Base-by-base conservation (phyloP, 1,284 basidiomycete genomes). In the Golubevia pallescens region DNA sequence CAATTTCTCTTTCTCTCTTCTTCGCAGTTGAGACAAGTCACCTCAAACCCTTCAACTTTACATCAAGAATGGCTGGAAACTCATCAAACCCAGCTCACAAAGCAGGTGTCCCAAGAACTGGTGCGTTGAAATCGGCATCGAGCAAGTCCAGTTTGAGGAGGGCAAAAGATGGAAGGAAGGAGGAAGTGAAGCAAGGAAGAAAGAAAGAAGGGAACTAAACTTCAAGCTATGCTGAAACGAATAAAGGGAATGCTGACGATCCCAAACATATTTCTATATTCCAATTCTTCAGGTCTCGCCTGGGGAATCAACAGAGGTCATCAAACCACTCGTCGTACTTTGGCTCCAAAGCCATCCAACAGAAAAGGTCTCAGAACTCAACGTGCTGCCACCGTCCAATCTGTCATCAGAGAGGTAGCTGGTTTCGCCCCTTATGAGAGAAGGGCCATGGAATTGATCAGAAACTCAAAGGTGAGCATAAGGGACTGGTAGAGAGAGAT, bases 351-450 rank as follows among this genome's bases (percentile, higher is more conserved):
- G 86, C 95, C 95, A 66, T 93, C 92, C 83, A 91, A 96, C 86
- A 93, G 93, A 88, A 99, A 98, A 90, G 97, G 96, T 78, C 72
- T 70, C 87, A 91, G 80, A 90, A 91, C 86, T 92, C 92, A 66
- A 89, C 90, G 84, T 42, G 75, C 74, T 61, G 70, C 75, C 70
- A 66, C 74, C 55, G 74, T 82, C 69, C 73, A 77, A 20, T 73
- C 73, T 60, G 73, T 84, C 56, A 64, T 85, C 38, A 73, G 83
- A 57, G 80, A 86, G 75, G 86, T 87, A 24, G 94, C 92, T 86
- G 97, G 97, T 73, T 99, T 98, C 89, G 94, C 95, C 58, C 93
- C 97, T 58, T 99, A 99, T 88, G 97, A 99, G 90, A 91, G 95
- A 86, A 92, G 97, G 78, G 95, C 99, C 68, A 92, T 99, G 93